phyloP scores from a whole-genome alignment of 345 rosid species.

The Populus davidiana region DNA sequence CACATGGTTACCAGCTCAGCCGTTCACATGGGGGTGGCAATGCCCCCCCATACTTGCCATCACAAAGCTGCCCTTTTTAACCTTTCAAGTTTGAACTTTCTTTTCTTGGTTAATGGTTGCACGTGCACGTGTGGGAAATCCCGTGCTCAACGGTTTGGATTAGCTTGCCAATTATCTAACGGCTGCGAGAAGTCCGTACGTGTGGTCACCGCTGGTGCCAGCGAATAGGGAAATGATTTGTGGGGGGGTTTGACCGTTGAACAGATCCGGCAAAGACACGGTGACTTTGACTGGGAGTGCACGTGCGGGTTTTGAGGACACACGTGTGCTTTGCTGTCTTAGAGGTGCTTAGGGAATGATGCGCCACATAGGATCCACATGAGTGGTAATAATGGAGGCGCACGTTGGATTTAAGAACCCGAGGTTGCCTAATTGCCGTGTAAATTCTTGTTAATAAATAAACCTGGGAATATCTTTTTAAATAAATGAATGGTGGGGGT shows the following conservation, averaged over 20 bases:
- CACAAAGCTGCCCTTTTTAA: slow-evolving; percentile 3
- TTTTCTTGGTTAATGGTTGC: slow-evolving; percentile 33
- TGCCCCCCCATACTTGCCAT: slow-evolving; percentile 12
- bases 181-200: slow-evolving; percentile 16
- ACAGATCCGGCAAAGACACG: slow-evolving; percentile 36
- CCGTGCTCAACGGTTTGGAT: slow-evolving; percentile 16
- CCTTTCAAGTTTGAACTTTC: neutral
- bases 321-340: slow-evolving; percentile 71
- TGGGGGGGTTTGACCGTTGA: slow-evolving; percentile 36
- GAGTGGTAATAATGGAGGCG: slow-evolving; percentile 25
- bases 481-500: too few relatives aligned
- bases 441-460: neutral
- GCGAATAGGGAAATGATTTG: slow-evolving; percentile 16
- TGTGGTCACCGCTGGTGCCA: slow-evolving; percentile 19
- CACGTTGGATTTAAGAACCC: slow-evolving; percentile 3
- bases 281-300: slow-evolving; percentile 42
- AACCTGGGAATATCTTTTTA: too few relatives aligned
- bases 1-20: slow-evolving; percentile 67
- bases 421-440: neutral
- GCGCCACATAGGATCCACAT: slow-evolving; percentile 59
- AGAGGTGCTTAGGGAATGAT: slow-evolving; percentile 26
- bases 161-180: slow-evolving; percentile 6
- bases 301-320: slow-evolving; percentile 41
- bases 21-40: slow-evolving; percentile 44
- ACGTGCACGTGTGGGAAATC: slow-evolving; percentile 42